phyloP scores from a whole-genome alignment of 2,329 filamentous ascomycete genomes.

The Pochonia chlamydosporia region DNA sequence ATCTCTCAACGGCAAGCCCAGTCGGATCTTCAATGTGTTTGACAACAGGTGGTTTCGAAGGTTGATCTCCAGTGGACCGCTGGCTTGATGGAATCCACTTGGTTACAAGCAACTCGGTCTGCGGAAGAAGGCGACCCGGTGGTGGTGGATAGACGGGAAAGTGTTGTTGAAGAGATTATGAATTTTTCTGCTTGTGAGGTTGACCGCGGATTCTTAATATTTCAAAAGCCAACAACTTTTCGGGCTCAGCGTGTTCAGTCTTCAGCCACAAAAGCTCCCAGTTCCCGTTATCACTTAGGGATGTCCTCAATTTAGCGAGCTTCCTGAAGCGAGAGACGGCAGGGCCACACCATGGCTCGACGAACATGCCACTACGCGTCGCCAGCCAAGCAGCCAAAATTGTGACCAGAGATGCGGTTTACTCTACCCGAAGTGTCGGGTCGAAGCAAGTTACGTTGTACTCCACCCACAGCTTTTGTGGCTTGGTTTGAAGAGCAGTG shows the following conservation, averaged over 20 bases:
- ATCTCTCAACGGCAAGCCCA: not conserved
- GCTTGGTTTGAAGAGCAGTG: slow-evolving; percentile 2
- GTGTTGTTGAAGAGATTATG: not conserved
- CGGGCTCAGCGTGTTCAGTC: not conserved
- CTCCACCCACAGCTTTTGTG: not conserved
- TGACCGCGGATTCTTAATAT: not conserved
- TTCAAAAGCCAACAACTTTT: not conserved
- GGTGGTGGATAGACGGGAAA: not conserved
- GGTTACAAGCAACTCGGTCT: not conserved
- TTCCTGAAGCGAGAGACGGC: not conserved
- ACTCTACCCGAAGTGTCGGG: slow-evolving; percentile 7
- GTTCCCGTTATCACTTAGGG: not conserved
- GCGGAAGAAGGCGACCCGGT: not conserved
- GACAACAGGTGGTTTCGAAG: not conserved
- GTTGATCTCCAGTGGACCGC: not conserved
- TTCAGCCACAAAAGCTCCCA: not conserved
- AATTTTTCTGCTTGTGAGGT: not conserved
- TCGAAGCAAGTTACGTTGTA: slow-evolving; percentile 5
- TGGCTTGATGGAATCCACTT: not conserved
- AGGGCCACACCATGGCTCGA: not conserved
- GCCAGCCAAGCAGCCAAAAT: not conserved
- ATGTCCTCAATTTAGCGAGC: not conserved
- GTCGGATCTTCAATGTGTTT: not conserved
- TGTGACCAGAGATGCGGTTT: not conserved
- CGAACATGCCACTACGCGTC: not conserved